A percentile compares a stretch with the other conserved stretches of the same genome.
Conservation (phyloP, 176 grass and related monocot species). For the Zea luxurians region DNA sequence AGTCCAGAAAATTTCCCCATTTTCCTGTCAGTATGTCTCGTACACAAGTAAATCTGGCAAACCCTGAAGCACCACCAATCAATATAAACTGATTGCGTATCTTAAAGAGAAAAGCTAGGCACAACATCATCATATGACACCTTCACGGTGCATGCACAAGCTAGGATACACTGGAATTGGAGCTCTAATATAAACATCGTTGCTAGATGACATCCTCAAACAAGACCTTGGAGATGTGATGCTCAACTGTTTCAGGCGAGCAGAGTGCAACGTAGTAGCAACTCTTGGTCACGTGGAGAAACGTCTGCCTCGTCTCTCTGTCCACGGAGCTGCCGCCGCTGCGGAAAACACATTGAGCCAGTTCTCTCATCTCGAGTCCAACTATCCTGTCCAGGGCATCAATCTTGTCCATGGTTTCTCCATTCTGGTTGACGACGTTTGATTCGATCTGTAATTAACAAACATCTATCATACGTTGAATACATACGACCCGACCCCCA, state of each 20-base stretch:
- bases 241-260: constrained; percentile 4
- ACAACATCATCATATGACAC: neutral
- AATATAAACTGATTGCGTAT: too few relatives aligned
- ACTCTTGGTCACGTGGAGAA: constrained; percentile 37
- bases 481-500: too few relatives aligned
- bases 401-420: neutral
- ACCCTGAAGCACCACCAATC: too few relatives aligned
- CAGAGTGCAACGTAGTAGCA: constrained; percentile 24
- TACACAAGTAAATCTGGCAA: too few relatives aligned
- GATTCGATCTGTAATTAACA: neutral
- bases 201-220: neutral
- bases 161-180: neutral
- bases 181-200: too few relatives aligned
- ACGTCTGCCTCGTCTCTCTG: constrained; percentile 22
- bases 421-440: neutral
- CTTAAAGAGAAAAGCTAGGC: too few relatives aligned
- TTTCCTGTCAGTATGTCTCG: too few relatives aligned
- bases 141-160: neutral
- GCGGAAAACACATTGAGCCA: constrained; percentile 9
- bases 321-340: neutral
- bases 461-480: too few relatives aligned
- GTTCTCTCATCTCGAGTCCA: constrained; percentile 30
- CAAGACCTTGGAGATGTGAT: constrained; percentile 32
- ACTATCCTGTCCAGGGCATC: neutral
- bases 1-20: too few relatives aligned